phyloP scores from a whole-genome alignment of 371 early-diverging fungal species.

The Mucor ambiguus region DNA sequence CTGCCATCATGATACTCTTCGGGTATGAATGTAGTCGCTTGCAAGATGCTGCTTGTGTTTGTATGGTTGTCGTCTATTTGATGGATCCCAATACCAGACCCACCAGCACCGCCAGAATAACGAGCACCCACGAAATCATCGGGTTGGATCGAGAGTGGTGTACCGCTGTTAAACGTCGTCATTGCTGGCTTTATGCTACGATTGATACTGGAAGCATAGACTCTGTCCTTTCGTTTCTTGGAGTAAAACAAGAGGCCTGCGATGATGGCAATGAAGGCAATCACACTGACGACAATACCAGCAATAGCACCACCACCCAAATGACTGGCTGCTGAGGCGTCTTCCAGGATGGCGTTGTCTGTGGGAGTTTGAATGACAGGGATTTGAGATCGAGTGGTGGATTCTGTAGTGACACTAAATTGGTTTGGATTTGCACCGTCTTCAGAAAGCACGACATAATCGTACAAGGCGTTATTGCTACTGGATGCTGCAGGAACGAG shows the following conservation, averaged over 20 bases:
- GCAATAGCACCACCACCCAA: constrained; percentile 21
- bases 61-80: constrained; percentile 1
- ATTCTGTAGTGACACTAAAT: neutral
- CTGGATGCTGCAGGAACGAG: neutral
- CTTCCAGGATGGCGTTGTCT: no score
- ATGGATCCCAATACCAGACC: neutral
- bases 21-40: neutral
- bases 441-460: neutral
- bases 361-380: neutral
- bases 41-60: constrained; percentile 9
- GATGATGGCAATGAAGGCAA: constrained; percentile 10
- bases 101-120: neutral
- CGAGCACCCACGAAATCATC: neutral
- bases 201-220: neutral
- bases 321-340: neutral
- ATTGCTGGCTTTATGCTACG: neutral
- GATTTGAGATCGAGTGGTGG: neutral
- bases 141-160: constrained; percentile 4
- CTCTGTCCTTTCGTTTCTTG: constrained; percentile 2
- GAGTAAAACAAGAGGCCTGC: neutral
- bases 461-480: neutral
- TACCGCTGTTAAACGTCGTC: neutral
- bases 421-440: neutral
- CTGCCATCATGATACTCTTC: constrained; percentile 17
- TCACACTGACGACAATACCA: constrained; percentile 23